Percentiles rank a stretch among this genome's conserved stretches.
These are phyloP conservation scores for Aspergillus biplanus DNA, from an alignment of 495 filamentous ascomycete genomes.

Conservation along the genomic window DNA sequence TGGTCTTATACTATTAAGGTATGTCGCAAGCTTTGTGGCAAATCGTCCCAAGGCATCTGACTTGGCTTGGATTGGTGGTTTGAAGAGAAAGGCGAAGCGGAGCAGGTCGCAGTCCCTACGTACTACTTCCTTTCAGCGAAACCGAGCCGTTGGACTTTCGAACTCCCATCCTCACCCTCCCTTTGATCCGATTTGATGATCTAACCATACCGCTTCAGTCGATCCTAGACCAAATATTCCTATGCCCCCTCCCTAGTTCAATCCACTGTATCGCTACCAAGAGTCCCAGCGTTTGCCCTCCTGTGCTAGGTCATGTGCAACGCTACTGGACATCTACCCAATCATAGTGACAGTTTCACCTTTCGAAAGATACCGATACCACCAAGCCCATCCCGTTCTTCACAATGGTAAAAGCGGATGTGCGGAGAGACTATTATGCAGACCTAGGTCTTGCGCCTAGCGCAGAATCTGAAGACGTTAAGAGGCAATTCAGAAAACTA, in stretches of 20 bases:
- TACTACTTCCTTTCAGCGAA: background rate
- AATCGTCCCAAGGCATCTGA: background rate
- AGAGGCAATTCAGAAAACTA: slow-evolving; percentile 84
- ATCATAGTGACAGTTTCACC: slow-evolving; percentile 29
- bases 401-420: slow-evolving; percentile 77
- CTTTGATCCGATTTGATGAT: background rate
- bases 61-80: background rate
- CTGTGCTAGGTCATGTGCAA: slow-evolving; percentile 30
- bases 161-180: background rate
- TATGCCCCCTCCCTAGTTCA: background rate
- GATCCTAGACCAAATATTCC: background rate
- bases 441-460: slow-evolving; percentile 71
- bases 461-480: slow-evolving; percentile 73
- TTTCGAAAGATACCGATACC: slow-evolving; percentile 20
- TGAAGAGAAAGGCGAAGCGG: background rate
- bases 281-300: slow-evolving; percentile 6
- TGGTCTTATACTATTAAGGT: background rate
- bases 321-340: slow-evolving; percentile 17
- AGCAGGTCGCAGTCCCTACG: background rate
- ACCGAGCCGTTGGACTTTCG: background rate
- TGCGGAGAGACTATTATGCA: slow-evolving; percentile 80
- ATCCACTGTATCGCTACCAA: background rate
- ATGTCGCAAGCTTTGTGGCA: background rate
- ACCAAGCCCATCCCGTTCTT: slow-evolving; percentile 5
- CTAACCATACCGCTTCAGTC: background rate